phyloP scores from a whole-genome alignment of 306 rosid species.

The Vigna radiata region DNA sequence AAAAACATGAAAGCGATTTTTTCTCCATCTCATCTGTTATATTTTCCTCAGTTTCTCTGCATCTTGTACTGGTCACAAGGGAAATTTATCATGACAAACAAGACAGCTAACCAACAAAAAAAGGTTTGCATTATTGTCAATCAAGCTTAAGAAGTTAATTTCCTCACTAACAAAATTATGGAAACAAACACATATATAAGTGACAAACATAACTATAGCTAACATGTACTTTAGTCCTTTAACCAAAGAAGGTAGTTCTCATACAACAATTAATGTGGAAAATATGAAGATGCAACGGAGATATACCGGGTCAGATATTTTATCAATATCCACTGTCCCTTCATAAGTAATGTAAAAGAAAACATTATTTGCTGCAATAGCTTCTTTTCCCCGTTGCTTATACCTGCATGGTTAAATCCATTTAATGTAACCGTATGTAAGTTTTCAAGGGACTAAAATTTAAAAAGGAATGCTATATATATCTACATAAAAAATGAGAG shows the following conservation, averaged over 20 bases:
- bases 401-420: constrained; percentile 69
- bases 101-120: not conserved
- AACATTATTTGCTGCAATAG: constrained; percentile 85
- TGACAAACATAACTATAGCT: not conserved
- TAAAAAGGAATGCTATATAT: constrained; percentile 32
- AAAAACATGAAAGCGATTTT: not conserved
- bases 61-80: not conserved
- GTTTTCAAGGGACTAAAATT: constrained; percentile 31
- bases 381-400: constrained; percentile 95
- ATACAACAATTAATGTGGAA: not conserved
- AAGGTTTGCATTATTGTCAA: not conserved
- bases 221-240: constrained; percentile 1
- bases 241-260: constrained; percentile 17
- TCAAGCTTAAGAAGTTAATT: constrained; percentile 23
- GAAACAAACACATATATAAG: not conserved
- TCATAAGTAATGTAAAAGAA: constrained; percentile 94
- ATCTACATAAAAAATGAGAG: constrained; percentile 32
- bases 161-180: not conserved
- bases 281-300: constrained; percentile 31
- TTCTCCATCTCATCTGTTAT: not conserved
- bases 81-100: constrained; percentile 3
- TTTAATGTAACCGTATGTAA: constrained; percentile 36
- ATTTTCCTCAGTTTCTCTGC: constrained; percentile 1
- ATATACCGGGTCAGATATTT: constrained; percentile 91
- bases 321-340: constrained; percentile 95